Evolutionary conservation across 176 grass and related monocot genomes (phyloP), one percentile per base, ranked within the genome.

Genomic region (Rhynchospora breviuscula): DNA sequence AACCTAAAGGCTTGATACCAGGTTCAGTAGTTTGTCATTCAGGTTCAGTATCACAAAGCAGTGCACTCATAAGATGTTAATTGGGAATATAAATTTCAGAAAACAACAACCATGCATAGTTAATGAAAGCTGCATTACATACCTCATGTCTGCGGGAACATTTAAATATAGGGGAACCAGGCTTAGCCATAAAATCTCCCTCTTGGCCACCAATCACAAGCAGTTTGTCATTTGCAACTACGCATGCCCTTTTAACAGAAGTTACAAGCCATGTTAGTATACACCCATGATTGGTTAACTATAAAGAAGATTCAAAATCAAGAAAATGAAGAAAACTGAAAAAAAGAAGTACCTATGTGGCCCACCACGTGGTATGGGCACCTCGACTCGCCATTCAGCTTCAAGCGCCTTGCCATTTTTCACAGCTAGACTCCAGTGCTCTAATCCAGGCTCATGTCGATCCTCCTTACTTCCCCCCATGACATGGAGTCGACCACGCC

Each of bases 191-290:
- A 70, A 98, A 98, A 74, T 98, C 95, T 78, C 95, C 95, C 74
- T 94, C 92, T 94, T 98, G 95, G 51, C 95, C 95, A 79, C 95
- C 92, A 90, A 93, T 97, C 58, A 94, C 90, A 79, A 94, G 83
- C 54, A 98, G 81, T 76, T 91, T 84, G 75, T 91, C 90, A 72
- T 93, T 94, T 31, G 86, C 95, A 79, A 94, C 86, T 45, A 93
- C 57, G 69, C 95, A 98, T 64, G 95, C 87, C 86, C 90, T 97
- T 67, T 22, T 51, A 7, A 44, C 66, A 43, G 33, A 44, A 33
- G 31, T 68, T 40, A 68, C 7, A 31, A 15, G 31, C 14, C 13
- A 40, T 67, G 31, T 29, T 65, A 12, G 29, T 53, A 53, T 53
- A 0, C 10, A 56, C 31, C 35, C 29, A 65, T 43, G 1, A 65